Base-by-base conservation (phyloP, 208 protist species). In the Trypanosoma theileri region DNA sequence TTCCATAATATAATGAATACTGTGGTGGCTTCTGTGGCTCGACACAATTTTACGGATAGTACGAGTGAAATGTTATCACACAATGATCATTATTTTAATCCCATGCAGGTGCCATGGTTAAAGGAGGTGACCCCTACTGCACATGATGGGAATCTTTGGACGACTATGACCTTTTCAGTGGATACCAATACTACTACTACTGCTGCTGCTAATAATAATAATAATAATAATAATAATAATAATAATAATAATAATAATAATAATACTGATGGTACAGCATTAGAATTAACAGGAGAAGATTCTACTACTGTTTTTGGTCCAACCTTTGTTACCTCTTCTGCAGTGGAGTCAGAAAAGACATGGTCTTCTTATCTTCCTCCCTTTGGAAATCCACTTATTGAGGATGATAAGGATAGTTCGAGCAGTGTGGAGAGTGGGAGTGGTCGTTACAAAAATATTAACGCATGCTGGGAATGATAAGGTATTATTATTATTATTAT, bases 401-500 rank as follows among this genome's bases (percentile, higher is more conserved):
- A 56, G 12, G 52, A 56, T 56, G 52, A 56, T 16, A 9, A 56
- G 19, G 52, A 56, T 12, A n/a, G n/a, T 56, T 35, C 28, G 28
- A 35, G 28, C 28, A 35, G 28, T 35, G 28, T 1, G 1, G 28
- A 35, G 1, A 6, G 28, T 6, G 28, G 28, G 28, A 35, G 28
- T 35, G 6, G 6, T 35, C 28, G 6, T 8, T 35, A 6, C 28
- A 35, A 35, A 35, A 35, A 35, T 35, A 35, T 35, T 35, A 35
- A 35, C 28, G 28, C 28, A 6, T 35, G 28, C 6, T 35, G 28
- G 28, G 10, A 35, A 9, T 19, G 35, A 28, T 2, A 45, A 9
- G 59, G 35, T 19, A 45, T 19, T 19, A 45, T 67, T 57, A 17
- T 67, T 50, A 28, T 57, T 50, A 31, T 67, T 67, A 26, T 69